These are phyloP conservation scores for Teunomyces funiuensis DNA, from an alignment of 805 yeast species.

Conservation along the genomic window DNA sequence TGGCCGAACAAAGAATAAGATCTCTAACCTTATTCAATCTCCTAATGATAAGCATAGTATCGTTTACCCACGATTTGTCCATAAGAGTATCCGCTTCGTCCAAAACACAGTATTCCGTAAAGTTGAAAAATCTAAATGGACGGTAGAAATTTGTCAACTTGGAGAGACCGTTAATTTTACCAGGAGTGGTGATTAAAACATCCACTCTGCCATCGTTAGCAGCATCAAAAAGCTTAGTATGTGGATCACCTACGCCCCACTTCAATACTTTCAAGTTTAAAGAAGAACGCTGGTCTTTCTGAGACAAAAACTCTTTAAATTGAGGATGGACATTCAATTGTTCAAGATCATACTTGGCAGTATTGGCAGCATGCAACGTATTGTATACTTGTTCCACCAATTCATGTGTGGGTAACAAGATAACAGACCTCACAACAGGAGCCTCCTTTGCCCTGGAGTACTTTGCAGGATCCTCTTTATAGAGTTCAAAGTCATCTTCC, in stretches of 20 bases:
- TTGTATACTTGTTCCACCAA: constrained; percentile 75
- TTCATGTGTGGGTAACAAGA: constrained; percentile 90
- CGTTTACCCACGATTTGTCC: constrained; percentile 74
- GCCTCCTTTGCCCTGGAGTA: constrained; percentile 25
- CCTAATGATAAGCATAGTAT: constrained; percentile 57
- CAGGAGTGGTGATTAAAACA: constrained; percentile 83
- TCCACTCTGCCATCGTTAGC: constrained; percentile 56
- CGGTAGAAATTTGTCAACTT: constrained; percentile 28
- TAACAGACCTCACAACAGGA: constrained; percentile 58
- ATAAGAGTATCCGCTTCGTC: constrained; percentile 95
- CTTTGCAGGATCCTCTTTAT: constrained; percentile 15
- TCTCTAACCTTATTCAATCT: constrained; percentile 56
- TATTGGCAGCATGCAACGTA: constrained; percentile 36
- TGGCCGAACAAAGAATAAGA: constrained; percentile 81
- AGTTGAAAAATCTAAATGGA: constrained; percentile 39
- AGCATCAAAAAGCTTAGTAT: constrained; percentile 48
- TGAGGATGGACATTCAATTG: constrained; percentile 18
- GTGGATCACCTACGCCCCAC: constrained; percentile 65
- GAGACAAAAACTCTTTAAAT: constrained; percentile 22
- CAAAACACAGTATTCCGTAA: constrained; percentile 62
- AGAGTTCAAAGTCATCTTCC: constrained; percentile 47
- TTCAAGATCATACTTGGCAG: constrained; percentile 20
- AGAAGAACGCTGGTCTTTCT: constrained; percentile 20
- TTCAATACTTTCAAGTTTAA: constrained; percentile 49
- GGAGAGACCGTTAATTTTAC: constrained; percentile 52